A percentile compares a stretch with the other conserved stretches of the same genome.
Conservation (phyloP, 2,329 filamentous ascomycete species). For the Aulographum hederae region DNA sequence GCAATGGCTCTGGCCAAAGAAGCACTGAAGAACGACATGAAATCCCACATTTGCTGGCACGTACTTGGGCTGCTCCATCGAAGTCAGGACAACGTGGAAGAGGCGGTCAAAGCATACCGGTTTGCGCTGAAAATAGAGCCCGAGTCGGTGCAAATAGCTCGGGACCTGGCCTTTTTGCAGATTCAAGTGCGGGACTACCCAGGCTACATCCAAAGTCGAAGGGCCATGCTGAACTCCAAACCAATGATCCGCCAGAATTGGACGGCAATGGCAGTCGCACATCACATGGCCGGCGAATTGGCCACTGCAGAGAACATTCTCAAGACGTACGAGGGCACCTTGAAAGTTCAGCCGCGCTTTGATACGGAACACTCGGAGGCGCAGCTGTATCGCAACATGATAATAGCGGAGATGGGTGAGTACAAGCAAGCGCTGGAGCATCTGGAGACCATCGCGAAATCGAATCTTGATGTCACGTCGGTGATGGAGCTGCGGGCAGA, state of each 20-base stretch:
- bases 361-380: slow-evolving; percentile 92
- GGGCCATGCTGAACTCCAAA: slow-evolving; percentile 69
- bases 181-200: slow-evolving; percentile 92
- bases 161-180: slow-evolving; percentile 83
- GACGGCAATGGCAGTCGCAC: slow-evolving; percentile 89
- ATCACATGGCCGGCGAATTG: slow-evolving; percentile 77
- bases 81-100: slow-evolving; percentile 91
- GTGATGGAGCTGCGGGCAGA: slow-evolving; percentile 73
- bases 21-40: slow-evolving; percentile 91
- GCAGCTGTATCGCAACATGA: slow-evolving; percentile 80
- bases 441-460: slow-evolving; percentile 57
- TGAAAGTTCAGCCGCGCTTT: slow-evolving; percentile 61
- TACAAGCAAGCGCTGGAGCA: slow-evolving; percentile 71
- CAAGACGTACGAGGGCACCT: slow-evolving; percentile 79
- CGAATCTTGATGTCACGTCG: slow-evolving; percentile 65
- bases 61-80: slow-evolving; percentile 92
- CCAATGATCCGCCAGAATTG: slow-evolving; percentile 79
- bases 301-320: slow-evolving; percentile 78
- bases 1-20: slow-evolving; percentile 86
- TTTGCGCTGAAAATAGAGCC: slow-evolving; percentile 86
- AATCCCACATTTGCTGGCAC: slow-evolving; percentile 98
- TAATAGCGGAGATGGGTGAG: slow-evolving; percentile 83
- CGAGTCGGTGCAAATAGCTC: slow-evolving; percentile 84
- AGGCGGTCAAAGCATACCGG: slow-evolving; percentile 98
- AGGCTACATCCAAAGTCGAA: slow-evolving; percentile 81